These are phyloP conservation scores for Boletus pseudo-olivaceus DNA, from an alignment of 768 basidiomycete genomes.

Conservation along the genomic window DNA sequence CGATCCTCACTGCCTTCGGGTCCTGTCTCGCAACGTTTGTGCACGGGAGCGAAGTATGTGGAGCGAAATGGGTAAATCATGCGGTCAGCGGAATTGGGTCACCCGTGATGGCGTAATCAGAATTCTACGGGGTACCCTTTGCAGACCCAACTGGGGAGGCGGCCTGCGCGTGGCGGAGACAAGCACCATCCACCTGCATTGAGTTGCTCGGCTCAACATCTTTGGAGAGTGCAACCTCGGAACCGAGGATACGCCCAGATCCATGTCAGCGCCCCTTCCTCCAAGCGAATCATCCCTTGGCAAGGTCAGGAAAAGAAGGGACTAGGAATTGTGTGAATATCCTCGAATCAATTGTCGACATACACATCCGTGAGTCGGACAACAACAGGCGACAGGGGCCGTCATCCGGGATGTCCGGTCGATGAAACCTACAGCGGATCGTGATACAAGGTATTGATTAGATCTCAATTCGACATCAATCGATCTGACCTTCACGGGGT, in stretches of 20 bases:
- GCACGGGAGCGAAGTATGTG: constrained; percentile 20
- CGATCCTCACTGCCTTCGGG: constrained; percentile 19
- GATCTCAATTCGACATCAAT: background rate
- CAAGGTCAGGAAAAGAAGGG: background rate
- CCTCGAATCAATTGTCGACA: background rate
- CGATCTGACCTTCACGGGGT: background rate
- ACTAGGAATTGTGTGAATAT: background rate
- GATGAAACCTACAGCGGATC: constrained; percentile 6
- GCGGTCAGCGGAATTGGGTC: constrained; percentile 4
- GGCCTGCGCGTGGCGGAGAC: constrained; percentile 1
- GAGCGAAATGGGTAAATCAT: constrained; percentile 13
- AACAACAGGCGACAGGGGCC: constrained; percentile 9
- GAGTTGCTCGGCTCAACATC: background rate
- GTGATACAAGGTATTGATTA: constrained; percentile 1
- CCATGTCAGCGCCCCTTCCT: background rate
- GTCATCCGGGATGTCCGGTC: constrained; percentile 1
- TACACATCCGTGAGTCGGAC: constrained; percentile 7
- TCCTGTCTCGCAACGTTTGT: constrained; percentile 19
- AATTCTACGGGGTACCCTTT: constrained; percentile 22
- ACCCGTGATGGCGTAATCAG: constrained; percentile 13
- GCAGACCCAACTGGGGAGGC: constrained; percentile 1
- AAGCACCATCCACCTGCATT: background rate
- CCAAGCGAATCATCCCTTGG: background rate
- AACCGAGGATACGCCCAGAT: background rate
- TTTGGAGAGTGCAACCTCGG: background rate